Conservation (phyloP, 106 monocot genomes). For the Dioscorea zingiberensis region DNA sequence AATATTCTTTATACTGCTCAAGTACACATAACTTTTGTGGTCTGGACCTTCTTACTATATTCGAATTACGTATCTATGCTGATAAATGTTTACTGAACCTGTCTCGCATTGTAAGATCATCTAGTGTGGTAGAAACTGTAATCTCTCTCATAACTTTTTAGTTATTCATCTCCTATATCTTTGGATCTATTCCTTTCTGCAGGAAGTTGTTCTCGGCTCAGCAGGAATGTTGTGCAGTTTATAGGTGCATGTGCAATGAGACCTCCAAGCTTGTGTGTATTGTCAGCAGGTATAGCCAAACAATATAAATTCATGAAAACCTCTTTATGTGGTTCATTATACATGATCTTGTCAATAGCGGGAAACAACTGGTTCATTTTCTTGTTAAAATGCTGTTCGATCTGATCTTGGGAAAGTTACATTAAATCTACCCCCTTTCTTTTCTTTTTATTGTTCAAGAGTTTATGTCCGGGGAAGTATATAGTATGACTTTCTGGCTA, state of each 20-base stretch:
- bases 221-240: slow-evolving; percentile 89
- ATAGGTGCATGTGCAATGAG: slow-evolving; percentile 86
- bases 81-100: no score
- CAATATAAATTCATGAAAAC: no score
- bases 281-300: slow-evolving; percentile 85
- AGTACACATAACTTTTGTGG: no score
- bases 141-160: neutral
- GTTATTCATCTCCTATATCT: neutral
- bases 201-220: slow-evolving; percentile 90
- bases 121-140: neutral
- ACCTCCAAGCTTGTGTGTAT: slow-evolving; percentile 75
- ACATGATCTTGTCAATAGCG: no score
- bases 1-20: no score
- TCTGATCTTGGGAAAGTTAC: neutral
- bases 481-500: slow-evolving; percentile 84
- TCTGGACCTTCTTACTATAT: no score
- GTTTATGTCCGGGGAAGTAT: slow-evolving; percentile 94
- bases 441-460: slow-evolving; percentile 37
- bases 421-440: no score
- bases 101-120: no score
- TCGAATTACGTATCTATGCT: no score
- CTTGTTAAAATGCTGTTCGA: slow-evolving; percentile 2
- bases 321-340: no score
- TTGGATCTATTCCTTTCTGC: slow-evolving; percentile 13
- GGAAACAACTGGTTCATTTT: neutral